Evolutionary conservation across 1,284 basidiomycete species (phyloP).

Genomic region (Fomes fomentarius): DNA sequence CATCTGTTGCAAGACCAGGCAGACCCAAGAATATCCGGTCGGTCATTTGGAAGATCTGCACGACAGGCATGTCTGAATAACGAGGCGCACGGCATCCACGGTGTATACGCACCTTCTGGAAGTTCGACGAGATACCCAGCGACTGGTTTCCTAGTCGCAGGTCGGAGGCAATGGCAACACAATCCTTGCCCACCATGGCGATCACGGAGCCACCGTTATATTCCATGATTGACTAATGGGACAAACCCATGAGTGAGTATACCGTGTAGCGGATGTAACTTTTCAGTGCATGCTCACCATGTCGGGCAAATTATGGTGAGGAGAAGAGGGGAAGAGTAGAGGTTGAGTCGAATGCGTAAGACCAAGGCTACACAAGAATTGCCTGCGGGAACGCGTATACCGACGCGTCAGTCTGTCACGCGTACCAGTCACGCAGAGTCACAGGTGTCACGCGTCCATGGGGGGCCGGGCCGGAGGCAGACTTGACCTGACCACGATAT

Average conservation of each 20-base stretch:
- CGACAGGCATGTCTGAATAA: background rate
- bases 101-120: slow-evolving; percentile 85
- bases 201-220: slow-evolving; percentile 96
- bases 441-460: background rate
- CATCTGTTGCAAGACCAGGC: slow-evolving; percentile 93
- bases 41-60: slow-evolving; percentile 91
- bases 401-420: slow-evolving; percentile 7
- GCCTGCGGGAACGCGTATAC: slow-evolving; percentile 1
- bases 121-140: slow-evolving; percentile 88
- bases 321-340: background rate
- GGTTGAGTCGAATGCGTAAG: slow-evolving; percentile 6
- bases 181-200: slow-evolving; percentile 99
- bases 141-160: slow-evolving; percentile 91
- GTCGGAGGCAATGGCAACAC: slow-evolving; percentile 98
- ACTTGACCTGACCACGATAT: no score
- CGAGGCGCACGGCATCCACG: no score
- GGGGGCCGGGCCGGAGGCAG: no score
- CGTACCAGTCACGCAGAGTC: background rate
- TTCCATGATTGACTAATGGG: slow-evolving; percentile 77
- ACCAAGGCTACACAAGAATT: background rate
- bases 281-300: slow-evolving; percentile 12
- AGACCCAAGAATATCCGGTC: slow-evolving; percentile 94
- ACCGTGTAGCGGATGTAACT: no score
- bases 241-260: background rate
- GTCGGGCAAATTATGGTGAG: slow-evolving; percentile 1